Evolutionary conservation across 768 basidiomycete species (phyloP), one percentile per base, ranked within the genome.

Genomic region (Galerina sulciceps): DNA sequence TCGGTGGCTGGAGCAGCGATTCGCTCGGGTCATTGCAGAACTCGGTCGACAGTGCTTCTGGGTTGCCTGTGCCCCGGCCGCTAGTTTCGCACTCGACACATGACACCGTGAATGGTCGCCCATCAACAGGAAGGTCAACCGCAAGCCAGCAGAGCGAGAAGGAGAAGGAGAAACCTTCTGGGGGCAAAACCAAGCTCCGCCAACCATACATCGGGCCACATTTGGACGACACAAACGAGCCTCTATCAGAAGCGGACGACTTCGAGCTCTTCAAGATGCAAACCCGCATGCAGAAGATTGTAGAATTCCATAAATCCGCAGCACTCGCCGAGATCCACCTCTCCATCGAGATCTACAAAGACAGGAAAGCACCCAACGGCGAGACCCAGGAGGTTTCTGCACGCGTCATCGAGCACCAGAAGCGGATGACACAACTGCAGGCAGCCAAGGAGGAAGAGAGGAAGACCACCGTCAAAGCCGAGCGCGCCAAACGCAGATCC

Each of bases 251-350:
- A 45, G 76, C 72, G 34, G 70, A 70, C 9, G 74, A 77, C 10
- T 79, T 80, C 46, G 77, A 78, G 53, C 68, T 69, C 35, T 80
- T 75, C 67, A 82, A 83, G 58, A 76, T 81, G 69, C 68, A 77
- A 18, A 74, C 75, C 2, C 79, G 82, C 53, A 70, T 81, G 58
- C 49, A 71, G 38, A 80, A 84, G 72, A 78, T 85, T 59, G 73
- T 77, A 55, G 71, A 85, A 69, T 80, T 86, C 77, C 75, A 83
- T 71, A 74, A 72, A 58, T 72, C 72, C 35, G 82, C 82, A 14
- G 80, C 78, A 8, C 66, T 71, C 10, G 73, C 75, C 6, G 82
- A 81, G 56, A 75, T 79, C 45, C 67, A 75, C 50, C 72, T 81
- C 18, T 75, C 75, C 4, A 65, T 76, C 47, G 69, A 70, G 37